phyloP scores from a whole-genome alignment of 352 stramenopile genomes.

The Pythium dissotocum region DNA sequence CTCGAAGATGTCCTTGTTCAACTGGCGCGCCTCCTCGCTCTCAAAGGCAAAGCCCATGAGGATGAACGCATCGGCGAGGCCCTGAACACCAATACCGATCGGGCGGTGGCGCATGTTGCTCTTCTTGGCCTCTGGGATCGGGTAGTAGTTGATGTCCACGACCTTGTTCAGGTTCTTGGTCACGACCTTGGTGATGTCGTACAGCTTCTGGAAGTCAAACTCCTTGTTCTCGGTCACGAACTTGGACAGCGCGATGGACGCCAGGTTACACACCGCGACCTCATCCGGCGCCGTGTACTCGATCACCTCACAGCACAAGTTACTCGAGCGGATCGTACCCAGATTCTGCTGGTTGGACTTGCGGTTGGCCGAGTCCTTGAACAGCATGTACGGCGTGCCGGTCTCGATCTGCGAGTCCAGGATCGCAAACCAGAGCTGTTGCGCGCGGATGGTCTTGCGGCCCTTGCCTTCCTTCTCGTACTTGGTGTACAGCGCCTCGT shows the following conservation, averaged over 20 bases:
- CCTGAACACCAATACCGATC: constrained; percentile 98
- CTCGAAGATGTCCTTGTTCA: constrained; percentile 99
- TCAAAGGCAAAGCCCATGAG: constrained; percentile 98
- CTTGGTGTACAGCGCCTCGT: constrained; percentile 94
- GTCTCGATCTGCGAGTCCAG: constrained; percentile 99
- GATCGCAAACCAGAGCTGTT: constrained; percentile 99
- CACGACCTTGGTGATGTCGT: constrained; percentile 95
- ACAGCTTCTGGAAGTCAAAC: constrained; percentile 98
- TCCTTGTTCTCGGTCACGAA: constrained; percentile 86
- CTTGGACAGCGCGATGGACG: constrained; percentile 96
- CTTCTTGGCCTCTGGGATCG: constrained; percentile 83
- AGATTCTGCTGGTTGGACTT: constrained; percentile 99
- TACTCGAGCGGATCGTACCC: constrained; percentile 99
- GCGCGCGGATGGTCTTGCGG: constrained; percentile 95
- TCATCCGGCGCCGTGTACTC: constrained; percentile 98
- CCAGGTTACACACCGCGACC: constrained; percentile 99
- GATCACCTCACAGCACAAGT: constrained; percentile 99
- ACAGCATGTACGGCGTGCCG: constrained; percentile 99
- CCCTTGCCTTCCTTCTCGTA: constrained; percentile 96
- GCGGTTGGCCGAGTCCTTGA: constrained; percentile 98
- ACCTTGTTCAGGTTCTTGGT: constrained; percentile 98
- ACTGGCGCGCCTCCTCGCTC: constrained; percentile 81
- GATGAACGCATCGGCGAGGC: constrained; percentile 97
- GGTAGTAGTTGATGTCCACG: constrained; percentile 99
- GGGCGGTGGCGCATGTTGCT: constrained; percentile 98